Percentiles rank a stretch among this genome's conserved stretches.
phyloP scores from a whole-genome alignment of 106 monocot species.

The Platanthera guangdongensis region DNA sequence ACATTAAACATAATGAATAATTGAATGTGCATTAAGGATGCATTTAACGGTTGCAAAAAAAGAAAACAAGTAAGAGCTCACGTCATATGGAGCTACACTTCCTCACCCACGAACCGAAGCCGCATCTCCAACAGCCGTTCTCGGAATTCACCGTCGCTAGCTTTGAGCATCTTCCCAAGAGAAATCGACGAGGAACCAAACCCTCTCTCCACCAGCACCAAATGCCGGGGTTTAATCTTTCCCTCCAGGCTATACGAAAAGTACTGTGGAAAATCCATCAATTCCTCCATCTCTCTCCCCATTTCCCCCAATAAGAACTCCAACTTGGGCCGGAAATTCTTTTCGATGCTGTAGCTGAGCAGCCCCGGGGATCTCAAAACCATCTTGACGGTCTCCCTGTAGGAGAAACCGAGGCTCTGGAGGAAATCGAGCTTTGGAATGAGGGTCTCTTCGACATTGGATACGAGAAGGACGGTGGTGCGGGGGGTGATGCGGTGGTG shows the following conservation, averaged over 20 bases:
- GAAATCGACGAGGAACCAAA: not conserved
- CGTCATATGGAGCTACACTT: not conserved
- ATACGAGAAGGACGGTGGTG: slow-evolving; percentile 59
- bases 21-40: not conserved
- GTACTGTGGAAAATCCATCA: slow-evolving; percentile 66
- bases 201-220: slow-evolving; percentile 35
- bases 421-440: slow-evolving; percentile 71
- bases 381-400: slow-evolving; percentile 31
- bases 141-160: slow-evolving; percentile 17
- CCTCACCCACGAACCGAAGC: not conserved
- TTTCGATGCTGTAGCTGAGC: slow-evolving; percentile 49
- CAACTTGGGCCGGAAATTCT: slow-evolving; percentile 64
- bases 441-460: slow-evolving; percentile 60
- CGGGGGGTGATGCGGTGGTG: slow-evolving; percentile 29
- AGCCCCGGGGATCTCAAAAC: slow-evolving; percentile 42
- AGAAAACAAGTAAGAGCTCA: not conserved
- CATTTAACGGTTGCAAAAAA: not conserved
- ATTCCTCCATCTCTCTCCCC: slow-evolving; percentile 32
- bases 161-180: slow-evolving; percentile 13
- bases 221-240: slow-evolving; percentile 25
- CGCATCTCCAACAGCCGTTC: slow-evolving; percentile 14
- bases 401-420: slow-evolving; percentile 36
- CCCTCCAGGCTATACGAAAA: slow-evolving; percentile 36
- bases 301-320: slow-evolving; percentile 27
- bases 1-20: not conserved